Base-by-base conservation (phyloP, 2,329 filamentous ascomycete species). In the Cercospora brassicicola region DNA sequence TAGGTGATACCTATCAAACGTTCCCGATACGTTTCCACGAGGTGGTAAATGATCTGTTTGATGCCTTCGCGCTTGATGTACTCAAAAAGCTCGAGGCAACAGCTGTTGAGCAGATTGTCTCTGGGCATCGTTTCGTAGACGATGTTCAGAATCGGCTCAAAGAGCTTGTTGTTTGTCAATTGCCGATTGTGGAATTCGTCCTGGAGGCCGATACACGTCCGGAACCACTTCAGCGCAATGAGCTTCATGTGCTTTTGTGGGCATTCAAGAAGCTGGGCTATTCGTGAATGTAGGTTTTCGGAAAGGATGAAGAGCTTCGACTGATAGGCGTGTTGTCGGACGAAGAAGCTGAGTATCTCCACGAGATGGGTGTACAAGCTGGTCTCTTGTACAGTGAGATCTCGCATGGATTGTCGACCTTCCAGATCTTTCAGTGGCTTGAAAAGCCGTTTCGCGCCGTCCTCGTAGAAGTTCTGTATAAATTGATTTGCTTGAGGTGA, bases 211-310 rank as follows among this genome's bases (percentile, higher is more conserved):
- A 97, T 87, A 69, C 96, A 87, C 55, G 91, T 92, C 36, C 94
- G 91, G 82, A 98, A 94, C 81, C 97, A 97, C 78, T 97, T 95
- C 73, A 99, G 87, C 5, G 94, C 92, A 74, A 93, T 91, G 53
- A 99, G 87, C 80, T 94, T 94, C 71, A 99, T 82, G 78, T 97
- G 94, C 82, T 98, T 98, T 80, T 98, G 92, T 9, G 89, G 89
- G 68, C 90, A 94, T 55, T 84, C 84, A 72, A 99, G 86, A 69
- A 99, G 86, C 79, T 96, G 93, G 59, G 90, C 89, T 69, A 97
- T 90, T 48, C 94, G 88, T 69, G 89, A 86, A 7, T 91, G 89
- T 55, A 98, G 84, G 66, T 91, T 89, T 79, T 97, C 88, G 10
- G 88, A 88, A 70, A 96, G 84, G 28, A 98, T 90, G 76, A 97